These are phyloP conservation scores for Calonectria fujianensis DNA, from an alignment of 2,329 filamentous ascomycete species.

Conservation along the genomic window DNA sequence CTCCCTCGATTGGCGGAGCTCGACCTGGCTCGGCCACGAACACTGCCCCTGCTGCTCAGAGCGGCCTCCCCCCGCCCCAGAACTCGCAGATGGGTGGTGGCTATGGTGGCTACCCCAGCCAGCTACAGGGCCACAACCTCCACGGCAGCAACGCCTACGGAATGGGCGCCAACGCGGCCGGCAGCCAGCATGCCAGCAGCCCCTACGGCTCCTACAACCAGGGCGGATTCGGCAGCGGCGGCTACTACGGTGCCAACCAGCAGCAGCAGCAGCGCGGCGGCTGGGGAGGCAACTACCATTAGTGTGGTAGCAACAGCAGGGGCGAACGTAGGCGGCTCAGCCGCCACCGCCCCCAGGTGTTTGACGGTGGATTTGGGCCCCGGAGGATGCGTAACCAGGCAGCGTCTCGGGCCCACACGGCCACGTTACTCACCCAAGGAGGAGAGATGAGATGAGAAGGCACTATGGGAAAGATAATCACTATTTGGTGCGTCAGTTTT, in stretches of 20 bases:
- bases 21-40: constrained; percentile 76
- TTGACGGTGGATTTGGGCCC: constrained; percentile 12
- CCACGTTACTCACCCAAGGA: constrained; percentile 1
- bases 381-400: constrained; percentile 28
- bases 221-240: constrained; percentile 68
- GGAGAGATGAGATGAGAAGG: constrained; percentile 48
- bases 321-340: constrained; percentile 51
- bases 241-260: constrained; percentile 65
- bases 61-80: constrained; percentile 74
- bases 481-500: constrained; percentile 55
- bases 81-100: constrained; percentile 73
- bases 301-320: constrained; percentile 58
- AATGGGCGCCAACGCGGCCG: constrained; percentile 70
- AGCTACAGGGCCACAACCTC: constrained; percentile 71
- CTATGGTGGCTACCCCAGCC: constrained; percentile 74
- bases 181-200: constrained; percentile 71
- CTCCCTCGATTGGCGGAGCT: constrained; percentile 73
- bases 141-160: constrained; percentile 75
- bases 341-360: constrained; percentile 20
- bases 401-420: constrained; percentile 24
- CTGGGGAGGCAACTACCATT: constrained; percentile 77
- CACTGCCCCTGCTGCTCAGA: constrained; percentile 68
- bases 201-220: constrained; percentile 73
- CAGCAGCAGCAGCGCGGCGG: constrained; percentile 70
- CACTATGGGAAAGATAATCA: constrained; percentile 58